Percentiles rank a stretch among this genome's conserved stretches.
These are phyloP conservation scores for Aegilops tauschii DNA, from an alignment of 176 grass and related monocot genomes.

Conservation along the genomic window DNA sequence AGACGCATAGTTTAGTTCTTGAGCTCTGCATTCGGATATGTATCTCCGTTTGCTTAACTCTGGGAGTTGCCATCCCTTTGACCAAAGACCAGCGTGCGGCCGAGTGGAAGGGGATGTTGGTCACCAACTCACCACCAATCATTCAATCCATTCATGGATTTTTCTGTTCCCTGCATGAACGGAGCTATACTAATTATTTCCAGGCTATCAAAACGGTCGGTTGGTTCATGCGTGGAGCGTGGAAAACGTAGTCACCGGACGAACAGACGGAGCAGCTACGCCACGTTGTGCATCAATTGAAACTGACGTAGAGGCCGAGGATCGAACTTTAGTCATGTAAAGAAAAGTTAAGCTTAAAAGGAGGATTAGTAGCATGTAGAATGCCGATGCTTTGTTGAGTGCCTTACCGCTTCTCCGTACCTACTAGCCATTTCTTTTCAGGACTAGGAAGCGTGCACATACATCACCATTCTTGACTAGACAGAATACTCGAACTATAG, in stretches of 20 bases:
- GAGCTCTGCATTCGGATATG: constrained; percentile 27
- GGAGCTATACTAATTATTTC: neutral
- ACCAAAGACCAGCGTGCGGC: neutral
- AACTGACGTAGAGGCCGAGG: neutral
- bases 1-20: constrained; percentile 33
- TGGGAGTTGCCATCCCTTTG: constrained; percentile 36
- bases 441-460: too few species aligned
- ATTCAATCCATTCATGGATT: neutral
- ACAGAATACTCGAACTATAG: too few species aligned
- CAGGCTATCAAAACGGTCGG: neutral
- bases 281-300: neutral
- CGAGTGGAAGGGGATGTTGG: neutral
- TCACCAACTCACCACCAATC: neutral
- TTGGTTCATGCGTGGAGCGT: neutral
- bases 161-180: neutral
- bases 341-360: too few species aligned
- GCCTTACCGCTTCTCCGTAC: too few species aligned
- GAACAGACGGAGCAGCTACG: too few species aligned
- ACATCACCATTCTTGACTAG: too few species aligned
- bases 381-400: too few species aligned
- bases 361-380: too few species aligned
- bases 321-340: neutral
- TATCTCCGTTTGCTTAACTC: constrained; percentile 7
- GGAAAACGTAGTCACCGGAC: neutral
- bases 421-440: too few species aligned